Percentiles rank a stretch among this genome's conserved stretches.
phyloP scores from a whole-genome alignment of 352 stramenopile species.

The Globisporangium heterothallicum region DNA sequence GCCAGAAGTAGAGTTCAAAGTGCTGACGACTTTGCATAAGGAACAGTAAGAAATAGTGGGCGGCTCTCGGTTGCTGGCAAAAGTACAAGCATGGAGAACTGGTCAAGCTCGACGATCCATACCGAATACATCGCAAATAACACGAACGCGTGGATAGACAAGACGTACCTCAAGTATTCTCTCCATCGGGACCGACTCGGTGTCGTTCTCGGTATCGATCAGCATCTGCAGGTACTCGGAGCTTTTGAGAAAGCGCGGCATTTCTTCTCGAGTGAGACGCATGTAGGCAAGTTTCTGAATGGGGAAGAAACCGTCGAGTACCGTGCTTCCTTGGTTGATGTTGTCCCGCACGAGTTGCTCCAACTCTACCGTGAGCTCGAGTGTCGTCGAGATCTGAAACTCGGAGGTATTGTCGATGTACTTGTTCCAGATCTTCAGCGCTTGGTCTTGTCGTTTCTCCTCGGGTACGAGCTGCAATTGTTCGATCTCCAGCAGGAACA shows the following conservation, averaged over 20 bases:
- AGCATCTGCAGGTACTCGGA: conserved; percentile 83
- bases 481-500: conserved; percentile 82
- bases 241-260: conserved; percentile 82
- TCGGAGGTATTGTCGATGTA: conserved; percentile 79
- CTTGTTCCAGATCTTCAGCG: conserved; percentile 82
- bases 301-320: conserved; percentile 73
- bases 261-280: conserved; percentile 70
- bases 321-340: conserved; percentile 40
- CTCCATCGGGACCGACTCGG: conserved; percentile 74
- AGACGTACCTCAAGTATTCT: conserved; percentile 48
- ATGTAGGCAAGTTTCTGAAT: conserved; percentile 86
- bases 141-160: neutral
- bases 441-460: conserved; percentile 60
- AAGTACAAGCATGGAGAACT: neutral
- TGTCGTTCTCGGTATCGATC: conserved; percentile 73
- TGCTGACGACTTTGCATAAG: conserved; percentile 85
- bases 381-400: conserved; percentile 77
- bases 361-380: conserved; percentile 73
- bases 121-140: neutral
- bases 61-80: conserved; percentile 54
- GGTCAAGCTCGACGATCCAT: no score
- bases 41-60: conserved; percentile 85
- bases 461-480: conserved; percentile 69
- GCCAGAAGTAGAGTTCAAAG: conserved; percentile 86
- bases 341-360: conserved; percentile 72